These are phyloP conservation scores for Boletus vinaceobasis DNA, from an alignment of 768 basidiomycete genomes.

Conservation along the genomic window DNA sequence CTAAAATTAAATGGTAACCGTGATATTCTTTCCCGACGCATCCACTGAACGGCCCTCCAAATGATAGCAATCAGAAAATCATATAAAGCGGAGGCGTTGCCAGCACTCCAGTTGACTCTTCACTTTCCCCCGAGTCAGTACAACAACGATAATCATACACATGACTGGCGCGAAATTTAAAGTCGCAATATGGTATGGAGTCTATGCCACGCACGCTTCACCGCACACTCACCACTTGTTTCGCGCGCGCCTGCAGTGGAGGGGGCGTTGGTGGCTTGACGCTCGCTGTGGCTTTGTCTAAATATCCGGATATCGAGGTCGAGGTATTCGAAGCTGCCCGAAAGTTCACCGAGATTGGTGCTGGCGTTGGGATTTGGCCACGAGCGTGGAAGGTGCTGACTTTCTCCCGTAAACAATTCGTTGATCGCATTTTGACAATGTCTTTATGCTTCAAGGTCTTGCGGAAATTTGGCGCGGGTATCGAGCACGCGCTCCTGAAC, in stretches of 20 bases:
- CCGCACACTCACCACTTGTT: not conserved
- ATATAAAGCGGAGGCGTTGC: not conserved
- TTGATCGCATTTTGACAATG: not conserved
- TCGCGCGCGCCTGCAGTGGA: conserved; percentile 27
- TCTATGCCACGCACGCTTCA: not conserved
- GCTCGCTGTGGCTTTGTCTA: conserved; percentile 34
- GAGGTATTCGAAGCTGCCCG: conserved; percentile 53
- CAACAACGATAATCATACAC: not conserved
- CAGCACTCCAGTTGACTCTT: not conserved
- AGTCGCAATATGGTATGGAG: conserved; percentile 26
- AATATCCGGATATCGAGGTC: conserved; percentile 52
- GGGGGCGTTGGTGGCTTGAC: conserved; percentile 42
- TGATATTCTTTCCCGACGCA: not conserved
- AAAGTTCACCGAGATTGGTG: conserved; percentile 54
- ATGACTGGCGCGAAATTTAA: conserved; percentile 25
- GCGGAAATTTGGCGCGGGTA: conserved; percentile 15
- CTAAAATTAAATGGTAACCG: conserved; percentile 3
- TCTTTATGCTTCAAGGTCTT: conserved; percentile 15
- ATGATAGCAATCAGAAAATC: not conserved
- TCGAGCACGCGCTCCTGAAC: conserved; percentile 17
- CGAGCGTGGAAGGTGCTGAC: conserved; percentile 27
- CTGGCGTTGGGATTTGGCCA: conserved; percentile 52
- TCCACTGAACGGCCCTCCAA: not conserved
- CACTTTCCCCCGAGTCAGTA: not conserved
- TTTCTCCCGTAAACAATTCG: not conserved